Conservation (phyloP, 2,329 filamentous ascomycete species). For the Aplosporella prunicola region DNA sequence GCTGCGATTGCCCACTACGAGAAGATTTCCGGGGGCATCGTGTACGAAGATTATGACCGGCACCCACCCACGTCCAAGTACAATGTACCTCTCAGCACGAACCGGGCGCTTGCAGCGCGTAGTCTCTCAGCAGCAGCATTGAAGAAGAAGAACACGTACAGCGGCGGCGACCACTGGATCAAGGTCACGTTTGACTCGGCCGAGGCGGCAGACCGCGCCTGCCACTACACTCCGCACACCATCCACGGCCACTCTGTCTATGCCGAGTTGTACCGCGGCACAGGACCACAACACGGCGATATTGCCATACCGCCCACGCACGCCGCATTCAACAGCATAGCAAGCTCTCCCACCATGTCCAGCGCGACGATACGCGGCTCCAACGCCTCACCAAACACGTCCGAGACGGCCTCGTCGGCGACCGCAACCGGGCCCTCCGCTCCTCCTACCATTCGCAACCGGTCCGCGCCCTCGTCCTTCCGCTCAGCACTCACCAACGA, state of each 20-base stretch:
- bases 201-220: constrained; percentile 40
- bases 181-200: constrained; percentile 44
- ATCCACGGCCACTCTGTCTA: constrained; percentile 40
- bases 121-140: constrained; percentile 64
- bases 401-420: constrained; percentile 32
- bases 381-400: constrained; percentile 23
- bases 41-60: constrained; percentile 89
- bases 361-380: constrained; percentile 15
- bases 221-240: constrained; percentile 37
- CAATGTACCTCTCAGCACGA: constrained; percentile 61
- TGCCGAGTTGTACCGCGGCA: constrained; percentile 39
- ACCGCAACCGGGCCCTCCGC: constrained; percentile 23
- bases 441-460: background rate
- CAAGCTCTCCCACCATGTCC: constrained; percentile 28
- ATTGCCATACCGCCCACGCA: constrained; percentile 31
- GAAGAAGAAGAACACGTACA: constrained; percentile 68
- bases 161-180: constrained; percentile 85
- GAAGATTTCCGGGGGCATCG: constrained; percentile 64
- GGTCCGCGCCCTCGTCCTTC: constrained; percentile 16
- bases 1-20: constrained; percentile 85
- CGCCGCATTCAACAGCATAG: constrained; percentile 18
- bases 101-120: constrained; percentile 59
- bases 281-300: constrained; percentile 33
- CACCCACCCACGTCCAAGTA: constrained; percentile 68
- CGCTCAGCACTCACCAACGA: constrained; percentile 20